Percentiles rank a stretch among this genome's conserved stretches.
phyloP scores from a whole-genome alignment of 768 basidiomycete species.

The Hemileccinum impolitum region DNA sequence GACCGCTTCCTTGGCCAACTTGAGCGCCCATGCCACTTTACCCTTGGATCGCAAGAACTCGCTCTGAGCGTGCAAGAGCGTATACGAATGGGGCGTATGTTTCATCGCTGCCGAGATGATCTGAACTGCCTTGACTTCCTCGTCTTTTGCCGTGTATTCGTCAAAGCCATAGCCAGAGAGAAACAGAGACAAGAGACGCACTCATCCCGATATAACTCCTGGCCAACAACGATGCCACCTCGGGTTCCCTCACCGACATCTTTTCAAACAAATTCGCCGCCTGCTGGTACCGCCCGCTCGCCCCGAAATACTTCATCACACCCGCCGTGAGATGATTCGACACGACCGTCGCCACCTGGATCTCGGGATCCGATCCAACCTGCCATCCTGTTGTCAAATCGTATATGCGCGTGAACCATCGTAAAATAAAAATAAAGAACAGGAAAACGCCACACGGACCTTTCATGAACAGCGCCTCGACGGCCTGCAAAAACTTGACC shows the following conservation, averaged over 20 bases:
- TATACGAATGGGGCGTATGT: conserved; percentile 88
- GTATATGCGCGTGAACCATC: background rate
- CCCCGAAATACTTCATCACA: conserved; percentile 95
- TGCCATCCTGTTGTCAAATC: conserved; percentile 81
- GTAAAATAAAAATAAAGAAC: background rate
- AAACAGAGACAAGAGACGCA: conserved; percentile 45
- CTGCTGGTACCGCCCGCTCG: conserved; percentile 80
- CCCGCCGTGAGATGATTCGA: conserved; percentile 96
- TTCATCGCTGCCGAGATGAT: conserved; percentile 84
- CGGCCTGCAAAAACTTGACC: conserved; percentile 83
- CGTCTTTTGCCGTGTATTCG: conserved; percentile 53
- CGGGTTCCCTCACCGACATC: conserved; percentile 78
- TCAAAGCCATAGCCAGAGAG: background rate
- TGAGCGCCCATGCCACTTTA: conserved; percentile 83
- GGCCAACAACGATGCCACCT: conserved; percentile 84
- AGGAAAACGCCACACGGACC: conserved; percentile 43
- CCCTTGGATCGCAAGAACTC: conserved; percentile 90
- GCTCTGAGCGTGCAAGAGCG: conserved; percentile 90
- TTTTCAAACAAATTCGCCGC: conserved; percentile 96
- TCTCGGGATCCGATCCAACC: conserved; percentile 96
- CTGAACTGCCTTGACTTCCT: conserved; percentile 97
- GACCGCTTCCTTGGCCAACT: conserved; percentile 90
- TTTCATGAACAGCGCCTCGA: conserved; percentile 85
- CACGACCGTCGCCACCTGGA: conserved; percentile 94
- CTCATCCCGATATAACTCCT: conserved; percentile 96